These are phyloP conservation scores for Kodamaea sp. DNA, from an alignment of 1,139 yeast genomes.

Conservation along the genomic window DNA sequence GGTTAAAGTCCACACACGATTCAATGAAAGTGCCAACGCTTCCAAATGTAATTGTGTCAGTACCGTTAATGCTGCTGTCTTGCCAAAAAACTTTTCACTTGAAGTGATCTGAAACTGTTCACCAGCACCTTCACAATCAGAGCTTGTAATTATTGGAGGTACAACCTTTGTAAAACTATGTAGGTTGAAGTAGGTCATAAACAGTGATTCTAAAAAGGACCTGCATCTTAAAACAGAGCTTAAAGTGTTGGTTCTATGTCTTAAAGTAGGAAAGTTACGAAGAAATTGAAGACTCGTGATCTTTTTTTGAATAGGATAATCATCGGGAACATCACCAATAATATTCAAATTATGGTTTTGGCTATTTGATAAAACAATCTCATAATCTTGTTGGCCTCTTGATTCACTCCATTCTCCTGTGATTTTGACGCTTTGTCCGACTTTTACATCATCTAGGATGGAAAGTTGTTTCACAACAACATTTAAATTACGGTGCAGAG, in stretches of 20 bases:
- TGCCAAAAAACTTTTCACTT: conserved; percentile 55
- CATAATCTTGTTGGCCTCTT: conserved; percentile 26
- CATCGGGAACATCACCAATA: conserved; percentile 54
- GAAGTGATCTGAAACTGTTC: conserved; percentile 65
- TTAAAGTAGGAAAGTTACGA: conserved; percentile 66
- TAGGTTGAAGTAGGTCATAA: conserved; percentile 52
- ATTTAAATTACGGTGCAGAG: conserved; percentile 51
- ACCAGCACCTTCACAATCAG: conserved; percentile 98
- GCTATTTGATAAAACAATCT: conserved; percentile 27
- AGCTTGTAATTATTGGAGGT: conserved; percentile 82
- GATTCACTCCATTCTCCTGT: conserved; percentile 35
- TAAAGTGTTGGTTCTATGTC: conserved; percentile 69
- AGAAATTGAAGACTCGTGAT: conserved; percentile 61
- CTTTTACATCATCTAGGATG: conserved; percentile 27
- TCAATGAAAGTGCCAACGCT: conserved; percentile 67
- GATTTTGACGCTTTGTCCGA: conserved; percentile 40
- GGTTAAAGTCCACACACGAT: conserved; percentile 81
- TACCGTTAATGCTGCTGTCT: conserved; percentile 72
- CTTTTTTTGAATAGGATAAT: conserved; percentile 84
- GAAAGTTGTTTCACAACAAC: conserved; percentile 47
- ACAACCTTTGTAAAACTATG: conserved; percentile 64
- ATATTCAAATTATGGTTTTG: conserved; percentile 23
- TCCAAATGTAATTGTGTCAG: conserved; percentile 92
- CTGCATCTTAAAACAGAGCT: conserved; percentile 69
- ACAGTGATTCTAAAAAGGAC: conserved; percentile 55